These are phyloP conservation scores for Yueomyces sinensis DNA, from an alignment of 805 yeast genomes.

Conservation along the genomic window DNA sequence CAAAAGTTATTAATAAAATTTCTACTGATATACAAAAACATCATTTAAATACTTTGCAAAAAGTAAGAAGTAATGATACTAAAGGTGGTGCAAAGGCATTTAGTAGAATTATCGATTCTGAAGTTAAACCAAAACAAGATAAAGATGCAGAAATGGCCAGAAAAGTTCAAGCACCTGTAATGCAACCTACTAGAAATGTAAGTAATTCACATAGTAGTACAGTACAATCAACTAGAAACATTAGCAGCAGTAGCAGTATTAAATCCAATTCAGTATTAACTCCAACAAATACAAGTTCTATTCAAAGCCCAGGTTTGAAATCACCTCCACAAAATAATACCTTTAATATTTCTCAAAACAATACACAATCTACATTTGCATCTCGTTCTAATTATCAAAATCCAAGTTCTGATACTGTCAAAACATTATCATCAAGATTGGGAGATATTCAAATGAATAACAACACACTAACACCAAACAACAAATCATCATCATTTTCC, in stretches of 20 bases:
- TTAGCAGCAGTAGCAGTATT: too few relatives aligned
- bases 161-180: conserved; percentile 11
- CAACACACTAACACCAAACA: neutral
- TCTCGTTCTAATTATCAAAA: too few relatives aligned
- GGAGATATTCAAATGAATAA: neutral
- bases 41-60: conserved; percentile 26
- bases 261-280: too few relatives aligned
- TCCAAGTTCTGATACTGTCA: neutral
- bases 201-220: conserved; percentile 1
- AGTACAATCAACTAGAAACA: conserved; percentile 1
- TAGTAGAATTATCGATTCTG: conserved; percentile 13
- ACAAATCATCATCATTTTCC: neutral
- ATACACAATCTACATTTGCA: too few relatives aligned
- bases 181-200: conserved; percentile 1
- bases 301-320: too few relatives aligned
- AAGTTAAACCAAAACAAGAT: conserved; percentile 10
- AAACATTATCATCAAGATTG: neutral
- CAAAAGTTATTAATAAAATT: conserved; percentile 28
- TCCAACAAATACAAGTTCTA: too few relatives aligned
- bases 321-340: too few relatives aligned
- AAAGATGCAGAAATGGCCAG: conserved; percentile 14
- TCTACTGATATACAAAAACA: conserved; percentile 31
- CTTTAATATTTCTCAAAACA: too few relatives aligned
- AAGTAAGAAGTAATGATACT: conserved; percentile 11
- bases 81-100: conserved; percentile 12